A percentile compares a stretch with the other conserved stretches of the same genome.
Conservation (phyloP, 768 basidiomycete genomes). For the Boletus huronensis region DNA sequence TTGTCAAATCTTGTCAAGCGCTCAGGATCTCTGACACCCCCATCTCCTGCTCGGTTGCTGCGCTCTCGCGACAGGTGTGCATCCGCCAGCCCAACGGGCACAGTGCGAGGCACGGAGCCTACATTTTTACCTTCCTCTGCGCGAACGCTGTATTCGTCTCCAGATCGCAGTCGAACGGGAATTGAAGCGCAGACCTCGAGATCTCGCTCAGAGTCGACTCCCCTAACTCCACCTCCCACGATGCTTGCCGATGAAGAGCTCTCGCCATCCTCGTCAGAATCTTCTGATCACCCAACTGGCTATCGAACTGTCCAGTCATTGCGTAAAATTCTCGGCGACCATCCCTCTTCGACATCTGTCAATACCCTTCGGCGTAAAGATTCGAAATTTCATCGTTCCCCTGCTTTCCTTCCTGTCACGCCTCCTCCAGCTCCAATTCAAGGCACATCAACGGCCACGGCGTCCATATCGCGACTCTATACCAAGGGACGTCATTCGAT, state of each 20-base stretch:
- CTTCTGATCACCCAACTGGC: conserved; percentile 48
- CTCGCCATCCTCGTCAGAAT: conserved; percentile 48
- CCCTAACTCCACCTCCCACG: conserved; percentile 37
- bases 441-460: conserved; percentile 72
- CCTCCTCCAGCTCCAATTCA: conserved; percentile 51
- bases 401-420: conserved; percentile 36
- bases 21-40: conserved; percentile 27
- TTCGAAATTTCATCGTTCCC: conserved; percentile 14
- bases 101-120: conserved; percentile 19
- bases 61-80: conserved; percentile 32
- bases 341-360: conserved; percentile 35
- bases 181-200: conserved; percentile 8
- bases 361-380: conserved; percentile 14
- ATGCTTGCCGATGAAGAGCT: conserved; percentile 58
- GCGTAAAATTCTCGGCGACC: conserved; percentile 64
- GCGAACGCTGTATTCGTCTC: conserved; percentile 8
- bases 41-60: conserved; percentile 28
- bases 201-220: conserved; percentile 26
- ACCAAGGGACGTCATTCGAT: conserved; percentile 58
- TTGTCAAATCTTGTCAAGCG: conserved; percentile 53
- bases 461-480: conserved; percentile 73
- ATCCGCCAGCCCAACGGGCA: conserved; percentile 32
- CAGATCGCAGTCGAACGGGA: conserved; percentile 13
- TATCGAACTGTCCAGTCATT: conserved; percentile 64
- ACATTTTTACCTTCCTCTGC: conserved; percentile 14